Percentiles rank a stretch among this genome's conserved stretches.
phyloP scores from a whole-genome alignment of 1,284 basidiomycete species.

The Naganishia sp. region DNA sequence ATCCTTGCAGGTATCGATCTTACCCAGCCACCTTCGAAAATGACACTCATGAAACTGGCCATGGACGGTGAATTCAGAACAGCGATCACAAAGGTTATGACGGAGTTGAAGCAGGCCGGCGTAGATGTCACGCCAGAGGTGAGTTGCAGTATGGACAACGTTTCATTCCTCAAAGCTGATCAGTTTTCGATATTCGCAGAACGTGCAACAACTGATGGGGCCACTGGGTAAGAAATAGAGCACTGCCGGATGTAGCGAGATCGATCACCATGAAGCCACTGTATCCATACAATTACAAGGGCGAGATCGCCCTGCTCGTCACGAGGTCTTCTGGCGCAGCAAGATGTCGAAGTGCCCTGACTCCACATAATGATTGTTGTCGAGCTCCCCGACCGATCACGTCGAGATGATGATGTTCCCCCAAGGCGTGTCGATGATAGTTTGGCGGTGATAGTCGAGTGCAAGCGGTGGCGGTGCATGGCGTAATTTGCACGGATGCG shows the following conservation, averaged over 20 bases:
- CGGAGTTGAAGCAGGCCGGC: slow-evolving; percentile 27
- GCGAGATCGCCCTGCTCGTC: too few relatives aligned
- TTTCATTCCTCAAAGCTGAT: not conserved
- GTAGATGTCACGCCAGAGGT: slow-evolving; percentile 30
- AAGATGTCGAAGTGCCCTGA: too few relatives aligned
- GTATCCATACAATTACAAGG: not conserved
- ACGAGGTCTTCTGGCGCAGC: too few relatives aligned
- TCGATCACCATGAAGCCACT: not conserved
- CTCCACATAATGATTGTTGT: too few relatives aligned
- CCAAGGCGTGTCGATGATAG: too few relatives aligned
- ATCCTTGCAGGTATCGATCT: slow-evolving; percentile 20
- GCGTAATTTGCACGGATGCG: too few relatives aligned
- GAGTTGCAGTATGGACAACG: not conserved
- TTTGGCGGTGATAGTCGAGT: too few relatives aligned
- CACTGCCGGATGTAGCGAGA: too few relatives aligned
- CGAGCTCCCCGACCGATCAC: too few relatives aligned
- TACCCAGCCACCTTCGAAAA: slow-evolving; percentile 23
- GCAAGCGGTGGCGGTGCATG: too few relatives aligned
- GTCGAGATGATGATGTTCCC: too few relatives aligned
- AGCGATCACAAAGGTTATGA: slow-evolving; percentile 27
- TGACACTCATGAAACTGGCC: slow-evolving; percentile 27
- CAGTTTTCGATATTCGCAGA: not conserved
- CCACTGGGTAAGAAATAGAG: slow-evolving; percentile 17
- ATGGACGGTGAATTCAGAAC: slow-evolving; percentile 28
- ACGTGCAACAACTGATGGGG: slow-evolving; percentile 21